phyloP scores from a whole-genome alignment of 768 basidiomycete genomes.

The Paxillus rubicundulus region DNA sequence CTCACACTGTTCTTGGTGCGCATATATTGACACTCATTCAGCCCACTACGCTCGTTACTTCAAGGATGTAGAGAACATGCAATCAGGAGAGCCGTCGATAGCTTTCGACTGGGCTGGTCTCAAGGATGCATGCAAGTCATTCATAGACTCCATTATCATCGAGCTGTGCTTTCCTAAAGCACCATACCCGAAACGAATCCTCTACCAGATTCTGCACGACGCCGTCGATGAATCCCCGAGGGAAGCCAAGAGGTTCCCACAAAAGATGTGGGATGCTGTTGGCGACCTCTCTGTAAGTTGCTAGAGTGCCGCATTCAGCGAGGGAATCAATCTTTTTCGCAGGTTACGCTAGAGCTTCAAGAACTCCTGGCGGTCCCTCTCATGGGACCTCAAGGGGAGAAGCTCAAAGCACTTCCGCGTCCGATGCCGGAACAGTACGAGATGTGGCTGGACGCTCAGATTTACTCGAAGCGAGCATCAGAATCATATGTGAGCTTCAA shows the following conservation, averaged over 20 bases:
- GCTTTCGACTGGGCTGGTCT: constrained; percentile 65
- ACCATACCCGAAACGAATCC: constrained; percentile 60
- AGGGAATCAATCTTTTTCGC: neutral
- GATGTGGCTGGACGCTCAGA: constrained; percentile 66
- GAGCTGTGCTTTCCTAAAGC: constrained; percentile 77
- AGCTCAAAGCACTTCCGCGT: constrained; percentile 49
- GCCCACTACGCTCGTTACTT: constrained; percentile 75
- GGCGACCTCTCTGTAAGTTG: constrained; percentile 72
- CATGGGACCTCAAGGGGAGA: constrained; percentile 51
- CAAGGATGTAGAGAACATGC: constrained; percentile 42
- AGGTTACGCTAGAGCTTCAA: constrained; percentile 67
- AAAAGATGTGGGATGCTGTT: constrained; percentile 75
- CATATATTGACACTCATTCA: constrained; percentile 26
- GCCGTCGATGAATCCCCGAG: constrained; percentile 70
- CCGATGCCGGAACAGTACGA: constrained; percentile 61
- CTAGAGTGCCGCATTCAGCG: neutral
- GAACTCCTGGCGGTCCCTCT: constrained; percentile 63
- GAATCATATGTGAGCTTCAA: constrained; percentile 49
- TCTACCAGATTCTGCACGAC: constrained; percentile 68
- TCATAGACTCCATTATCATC: constrained; percentile 80
- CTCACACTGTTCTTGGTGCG: neutral
- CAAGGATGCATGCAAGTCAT: constrained; percentile 67
- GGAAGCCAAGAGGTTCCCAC: constrained; percentile 75
- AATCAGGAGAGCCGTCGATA: constrained; percentile 48
- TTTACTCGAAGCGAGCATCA: constrained; percentile 58